Conservation (phyloP, 2,329 filamentous ascomycete species). For the Ophiostoma montium region DNA sequence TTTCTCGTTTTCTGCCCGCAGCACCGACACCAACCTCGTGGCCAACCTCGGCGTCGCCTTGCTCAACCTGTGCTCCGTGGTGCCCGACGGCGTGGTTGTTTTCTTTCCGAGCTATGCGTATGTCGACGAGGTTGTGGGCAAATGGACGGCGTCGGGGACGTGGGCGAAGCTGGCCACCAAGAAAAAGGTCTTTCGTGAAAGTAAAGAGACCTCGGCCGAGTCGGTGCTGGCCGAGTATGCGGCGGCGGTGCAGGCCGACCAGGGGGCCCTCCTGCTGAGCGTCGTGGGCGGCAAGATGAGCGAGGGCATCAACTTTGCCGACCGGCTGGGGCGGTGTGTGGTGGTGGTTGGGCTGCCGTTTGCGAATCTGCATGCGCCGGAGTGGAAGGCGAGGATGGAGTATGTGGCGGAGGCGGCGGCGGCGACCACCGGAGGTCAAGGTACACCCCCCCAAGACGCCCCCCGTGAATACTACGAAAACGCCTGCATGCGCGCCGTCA, state of each 20-base stretch:
- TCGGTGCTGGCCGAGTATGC: constrained; percentile 62
- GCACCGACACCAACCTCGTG: constrained; percentile 56
- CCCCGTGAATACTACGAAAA: constrained; percentile 83
- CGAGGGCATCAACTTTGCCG: constrained; percentile 96
- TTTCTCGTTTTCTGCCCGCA: constrained; percentile 74
- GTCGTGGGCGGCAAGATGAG: constrained; percentile 91
- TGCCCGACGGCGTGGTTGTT: constrained; percentile 80
- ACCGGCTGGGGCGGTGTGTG: constrained; percentile 76
- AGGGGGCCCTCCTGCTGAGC: constrained; percentile 59
- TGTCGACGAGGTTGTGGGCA: constrained; percentile 55
- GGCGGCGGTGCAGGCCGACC: constrained; percentile 38
- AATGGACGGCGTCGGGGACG: constrained; percentile 34
- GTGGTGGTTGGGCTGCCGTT: constrained; percentile 88
- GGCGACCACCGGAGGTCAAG: constrained; percentile 4
- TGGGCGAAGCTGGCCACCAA: constrained; percentile 44
- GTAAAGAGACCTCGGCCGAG: constrained; percentile 44
- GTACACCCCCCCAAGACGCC: constrained; percentile 27
- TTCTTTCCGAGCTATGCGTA: constrained; percentile 97
- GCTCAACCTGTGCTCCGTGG: constrained; percentile 53
- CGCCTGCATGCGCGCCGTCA: constrained; percentile 89
- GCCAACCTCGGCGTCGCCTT: constrained; percentile 61
- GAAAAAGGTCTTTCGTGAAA: constrained; percentile 50
- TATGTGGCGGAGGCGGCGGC: constrained; percentile 51
- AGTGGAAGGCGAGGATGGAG: constrained; percentile 86
- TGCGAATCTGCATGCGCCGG: constrained; percentile 74